These are phyloP conservation scores for Bryum argenteum DNA, from an alignment of 225 moss, liverwort and hornwort species.

Conservation along the genomic window DNA sequence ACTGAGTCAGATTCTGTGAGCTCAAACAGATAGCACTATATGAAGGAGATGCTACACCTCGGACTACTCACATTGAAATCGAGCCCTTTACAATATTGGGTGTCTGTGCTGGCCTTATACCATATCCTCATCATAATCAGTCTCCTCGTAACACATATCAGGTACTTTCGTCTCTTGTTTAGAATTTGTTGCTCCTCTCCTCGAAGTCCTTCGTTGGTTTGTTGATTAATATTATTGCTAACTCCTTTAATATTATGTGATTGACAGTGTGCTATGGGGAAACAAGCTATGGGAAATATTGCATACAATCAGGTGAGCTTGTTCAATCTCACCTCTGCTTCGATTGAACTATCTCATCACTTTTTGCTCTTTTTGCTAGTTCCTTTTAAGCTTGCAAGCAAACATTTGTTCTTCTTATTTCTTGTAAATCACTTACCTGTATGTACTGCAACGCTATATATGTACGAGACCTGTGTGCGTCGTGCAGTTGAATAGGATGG, in stretches of 20 bases:
- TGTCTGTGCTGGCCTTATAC: conserved; percentile 98
- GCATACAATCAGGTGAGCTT: conserved; percentile 93
- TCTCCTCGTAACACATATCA: conserved; percentile 98
- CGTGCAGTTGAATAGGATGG: conserved; percentile 90
- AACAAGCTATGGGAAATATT: conserved; percentile 99
- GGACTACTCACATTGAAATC: conserved; percentile 95
- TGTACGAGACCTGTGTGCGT: conserved; percentile 24
- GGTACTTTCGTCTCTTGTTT: conserved; percentile 43
- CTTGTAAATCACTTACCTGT: conserved; percentile 9
- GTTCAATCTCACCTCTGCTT: conserved; percentile 14
- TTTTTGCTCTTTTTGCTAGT: conserved; percentile 1
- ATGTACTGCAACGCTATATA: not conserved
- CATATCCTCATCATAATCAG: conserved; percentile 99
- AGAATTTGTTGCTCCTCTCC: conserved; percentile 10
- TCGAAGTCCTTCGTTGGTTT: conserved; percentile 8
- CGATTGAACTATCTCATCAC: not conserved
- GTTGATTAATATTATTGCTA: conserved; percentile 13
- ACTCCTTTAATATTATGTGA: conserved; percentile 24
- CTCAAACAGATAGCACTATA: conserved; percentile 87
- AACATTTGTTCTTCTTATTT: not conserved
- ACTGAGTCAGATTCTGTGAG: conserved; percentile 29
- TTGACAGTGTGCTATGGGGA: conserved; percentile 98
- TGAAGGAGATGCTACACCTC: conserved; percentile 77
- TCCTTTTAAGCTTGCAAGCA: conserved; percentile 9
- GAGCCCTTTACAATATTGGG: conserved; percentile 99